These are phyloP conservation scores for Arachis hypogaea DNA, from an alignment of 306 rosid genomes.

Conservation along the genomic window DNA sequence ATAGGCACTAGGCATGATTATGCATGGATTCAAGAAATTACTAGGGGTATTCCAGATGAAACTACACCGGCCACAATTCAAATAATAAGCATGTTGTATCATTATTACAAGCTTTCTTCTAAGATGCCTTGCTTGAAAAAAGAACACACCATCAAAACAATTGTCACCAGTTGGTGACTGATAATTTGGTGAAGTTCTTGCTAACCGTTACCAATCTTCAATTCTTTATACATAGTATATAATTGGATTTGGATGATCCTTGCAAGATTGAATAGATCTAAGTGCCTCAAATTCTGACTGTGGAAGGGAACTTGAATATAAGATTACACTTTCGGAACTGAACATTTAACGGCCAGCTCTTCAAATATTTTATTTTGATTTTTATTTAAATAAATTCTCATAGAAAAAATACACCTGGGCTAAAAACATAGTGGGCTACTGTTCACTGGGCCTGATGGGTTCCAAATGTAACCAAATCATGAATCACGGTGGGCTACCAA, in stretches of 20 bases:
- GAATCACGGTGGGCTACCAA: too few relatives aligned
- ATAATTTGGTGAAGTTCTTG: neutral
- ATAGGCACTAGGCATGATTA: neutral
- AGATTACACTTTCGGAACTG: neutral
- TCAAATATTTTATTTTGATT: too few relatives aligned
- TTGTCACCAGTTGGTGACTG: neutral
- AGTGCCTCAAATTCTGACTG: constrained; percentile 1
- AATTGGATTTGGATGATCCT: neutral
- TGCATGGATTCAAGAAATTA: neutral
- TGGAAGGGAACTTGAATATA: neutral
- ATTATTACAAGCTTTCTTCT: neutral
- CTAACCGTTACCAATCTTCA: too few relatives aligned
- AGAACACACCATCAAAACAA: neutral
- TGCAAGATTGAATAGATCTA: neutral
- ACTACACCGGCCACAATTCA: neutral
- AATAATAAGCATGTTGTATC: neutral
- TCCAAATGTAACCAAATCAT: too few relatives aligned
- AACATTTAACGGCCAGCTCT: too few relatives aligned
- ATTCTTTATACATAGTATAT: neutral
- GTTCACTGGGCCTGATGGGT: too few relatives aligned
- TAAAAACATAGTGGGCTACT: too few relatives aligned
- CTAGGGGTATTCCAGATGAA: neutral
- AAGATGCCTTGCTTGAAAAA: neutral
- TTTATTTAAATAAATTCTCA: too few relatives aligned
- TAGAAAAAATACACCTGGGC: too few relatives aligned